Base-by-base conservation (phyloP, 805 yeast genomes). In the Monosporozyma solicola region DNA sequence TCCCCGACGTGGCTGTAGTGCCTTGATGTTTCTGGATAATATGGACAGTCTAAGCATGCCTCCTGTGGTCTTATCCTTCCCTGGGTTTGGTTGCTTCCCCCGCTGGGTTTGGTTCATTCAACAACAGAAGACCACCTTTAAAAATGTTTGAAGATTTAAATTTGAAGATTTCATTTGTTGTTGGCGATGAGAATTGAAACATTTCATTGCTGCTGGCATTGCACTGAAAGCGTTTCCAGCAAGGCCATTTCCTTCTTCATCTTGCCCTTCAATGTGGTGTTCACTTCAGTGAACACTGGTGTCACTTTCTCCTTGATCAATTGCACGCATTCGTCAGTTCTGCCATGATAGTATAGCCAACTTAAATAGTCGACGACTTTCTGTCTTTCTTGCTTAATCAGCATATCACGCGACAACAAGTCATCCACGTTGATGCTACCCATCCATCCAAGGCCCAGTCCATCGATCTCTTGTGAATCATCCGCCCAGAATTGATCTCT, bases 321-420 rank as follows among this genome's bases (percentile, higher is more conserved):
- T 45, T 72, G 70, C 15, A 80, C 63, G 54, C 94, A 86, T 49
- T 70, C 68, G 0, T 53, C 39, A 59, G 81, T 88, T 39, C 80
- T 68, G 48, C 78, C 72, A 49, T 71, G 60, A 62, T 72, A 89
- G 62, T 83, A 88, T 2, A 82, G 74, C 55, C 82, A 70, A 57
- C 87, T 90, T 33, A 86, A 75, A 9, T 82, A 80, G 54, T 80
- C 80, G 47, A 82, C 73, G 31, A 85, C 61, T 47, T 71, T 72
- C 15, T 76, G 81, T 50, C 88, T 71, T 50, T 79, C 82, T 2
- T 80, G 73, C 58, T 86, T 87, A 16, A 71, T 62, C 8, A 70
- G 62, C 1, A 66, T 50, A 32, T 73, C 53, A 22, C 16, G 16
- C 3, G 22, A 20, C 5, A 44, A 25, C 2, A 53, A 6, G 9